These are phyloP conservation scores for Physcomitrium patens DNA, from an alignment of 225 moss, liverwort and hornwort species.

Conservation along the genomic window DNA sequence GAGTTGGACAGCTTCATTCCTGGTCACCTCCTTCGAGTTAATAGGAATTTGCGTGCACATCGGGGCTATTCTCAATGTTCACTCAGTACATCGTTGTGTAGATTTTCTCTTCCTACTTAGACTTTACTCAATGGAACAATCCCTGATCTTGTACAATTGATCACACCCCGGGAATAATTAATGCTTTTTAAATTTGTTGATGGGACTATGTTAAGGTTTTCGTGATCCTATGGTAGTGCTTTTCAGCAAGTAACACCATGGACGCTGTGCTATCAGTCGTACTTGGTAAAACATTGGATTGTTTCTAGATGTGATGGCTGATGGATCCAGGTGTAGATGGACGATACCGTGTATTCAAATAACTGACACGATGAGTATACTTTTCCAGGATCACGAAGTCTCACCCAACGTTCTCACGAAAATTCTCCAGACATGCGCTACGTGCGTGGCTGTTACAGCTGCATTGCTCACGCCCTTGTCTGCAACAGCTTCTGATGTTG, in stretches of 20 bases:
- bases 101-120: no score
- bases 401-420: slow-evolving; percentile 27
- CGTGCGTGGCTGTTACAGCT: slow-evolving; percentile 52
- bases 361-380: no score
- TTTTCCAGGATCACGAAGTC: slow-evolving; percentile 36
- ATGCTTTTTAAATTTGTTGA: background rate
- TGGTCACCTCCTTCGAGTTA: background rate
- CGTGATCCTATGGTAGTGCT: background rate
- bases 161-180: background rate
- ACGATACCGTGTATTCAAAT: background rate
- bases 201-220: background rate
- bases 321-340: background rate
- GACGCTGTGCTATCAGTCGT: background rate
- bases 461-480: slow-evolving; percentile 53
- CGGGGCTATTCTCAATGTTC: background rate
- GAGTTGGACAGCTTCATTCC: background rate
- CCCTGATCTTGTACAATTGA: background rate
- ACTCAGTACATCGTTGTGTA: background rate
- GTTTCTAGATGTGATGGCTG: slow-evolving; percentile 17
- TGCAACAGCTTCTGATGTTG: slow-evolving; percentile 24
- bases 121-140: no score
- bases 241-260: background rate
- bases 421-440: slow-evolving; percentile 41
- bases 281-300: background rate
- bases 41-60: background rate